Evolutionary conservation across 148 eudicot genomes (phyloP).

Genomic region (Persicaria maculosa): DNA sequence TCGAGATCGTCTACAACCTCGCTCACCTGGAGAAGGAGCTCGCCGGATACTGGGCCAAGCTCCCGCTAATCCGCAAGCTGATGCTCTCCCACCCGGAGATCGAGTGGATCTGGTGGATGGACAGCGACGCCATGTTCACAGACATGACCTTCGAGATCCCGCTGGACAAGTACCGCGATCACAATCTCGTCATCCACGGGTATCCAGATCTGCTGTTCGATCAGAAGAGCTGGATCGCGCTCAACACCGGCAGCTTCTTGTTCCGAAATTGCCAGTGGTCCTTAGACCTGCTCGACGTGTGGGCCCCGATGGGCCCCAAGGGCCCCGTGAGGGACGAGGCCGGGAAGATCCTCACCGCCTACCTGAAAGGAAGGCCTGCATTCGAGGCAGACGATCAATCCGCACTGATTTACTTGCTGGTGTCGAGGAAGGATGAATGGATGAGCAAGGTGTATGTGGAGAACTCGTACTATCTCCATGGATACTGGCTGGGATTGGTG

Average conservation of each 20-base stretch:
- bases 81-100: slow-evolving; percentile 81
- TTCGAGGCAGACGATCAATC: slow-evolving; percentile 15
- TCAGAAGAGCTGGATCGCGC: slow-evolving; percentile 52
- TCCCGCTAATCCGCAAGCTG: slow-evolving; percentile 47
- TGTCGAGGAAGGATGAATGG: not conserved
- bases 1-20: slow-evolving; percentile 58
- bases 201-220: slow-evolving; percentile 48
- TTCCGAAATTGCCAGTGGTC: slow-evolving; percentile 63
- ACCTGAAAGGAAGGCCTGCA: slow-evolving; percentile 37
- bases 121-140: slow-evolving; percentile 74
- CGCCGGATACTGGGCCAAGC: slow-evolving; percentile 67
- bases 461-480: slow-evolving; percentile 73
- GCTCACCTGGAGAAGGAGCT: slow-evolving; percentile 63
- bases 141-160: slow-evolving; percentile 78
- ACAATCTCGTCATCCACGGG: slow-evolving; percentile 63
- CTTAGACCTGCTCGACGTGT: slow-evolving; percentile 50
- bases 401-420: slow-evolving; percentile 2
- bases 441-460: slow-evolving; percentile 36
- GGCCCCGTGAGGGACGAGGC: slow-evolving; percentile 47
- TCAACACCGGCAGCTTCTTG: slow-evolving; percentile 64
- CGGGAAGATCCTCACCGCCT: slow-evolving; percentile 33
- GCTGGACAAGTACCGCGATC: slow-evolving; percentile 30
- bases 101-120: slow-evolving; percentile 93
- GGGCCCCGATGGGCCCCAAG: slow-evolving; percentile 55
- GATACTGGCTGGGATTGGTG: slow-evolving; percentile 82